A percentile compares a stretch with the other conserved stretches of the same genome.
Evolutionary conservation across 139 green algal genomes (phyloP).

Genomic region (Chlorella sorokiniana): DNA sequence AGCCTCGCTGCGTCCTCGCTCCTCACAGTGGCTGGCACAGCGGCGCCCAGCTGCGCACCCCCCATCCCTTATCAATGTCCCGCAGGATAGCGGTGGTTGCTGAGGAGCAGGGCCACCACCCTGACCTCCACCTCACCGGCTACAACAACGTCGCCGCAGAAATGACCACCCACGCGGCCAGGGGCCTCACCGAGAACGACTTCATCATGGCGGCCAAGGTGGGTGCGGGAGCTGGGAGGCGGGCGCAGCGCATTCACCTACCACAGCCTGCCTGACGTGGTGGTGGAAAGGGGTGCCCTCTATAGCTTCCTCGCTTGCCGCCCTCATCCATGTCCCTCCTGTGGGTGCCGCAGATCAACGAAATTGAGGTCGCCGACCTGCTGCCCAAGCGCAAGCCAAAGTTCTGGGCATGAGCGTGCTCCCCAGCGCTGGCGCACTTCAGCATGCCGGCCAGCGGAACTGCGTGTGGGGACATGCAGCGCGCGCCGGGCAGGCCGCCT

Average conservation of each 20-base stretch:
- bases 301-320: not conserved
- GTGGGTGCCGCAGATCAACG: constrained; percentile 67
- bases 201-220: constrained; percentile 88
- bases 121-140: constrained; percentile 60
- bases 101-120: constrained; percentile 71
- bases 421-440: too few species aligned
- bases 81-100: constrained; percentile 58
- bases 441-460: too few species aligned
- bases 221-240: not conserved
- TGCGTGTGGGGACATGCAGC: too few species aligned
- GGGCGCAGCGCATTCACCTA: too few species aligned
- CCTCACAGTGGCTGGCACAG: too few species aligned
- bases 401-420: constrained; percentile 67
- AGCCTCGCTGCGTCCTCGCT: too few species aligned
- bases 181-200: constrained; percentile 90
- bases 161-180: constrained; percentile 59
- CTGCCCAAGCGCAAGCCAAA: constrained; percentile 68
- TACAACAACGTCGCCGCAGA: constrained; percentile 66
- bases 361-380: constrained; percentile 71
- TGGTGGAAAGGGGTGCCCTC: not conserved
- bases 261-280: too few species aligned
- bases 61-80: not conserved
- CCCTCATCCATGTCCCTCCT: not conserved
- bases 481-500: too few species aligned
- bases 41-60: too few species aligned